Percentiles rank a stretch among this genome's conserved stretches.
Conservation (phyloP, 2,329 filamentous ascomycete genomes). For the Xylariaceae sp. region DNA sequence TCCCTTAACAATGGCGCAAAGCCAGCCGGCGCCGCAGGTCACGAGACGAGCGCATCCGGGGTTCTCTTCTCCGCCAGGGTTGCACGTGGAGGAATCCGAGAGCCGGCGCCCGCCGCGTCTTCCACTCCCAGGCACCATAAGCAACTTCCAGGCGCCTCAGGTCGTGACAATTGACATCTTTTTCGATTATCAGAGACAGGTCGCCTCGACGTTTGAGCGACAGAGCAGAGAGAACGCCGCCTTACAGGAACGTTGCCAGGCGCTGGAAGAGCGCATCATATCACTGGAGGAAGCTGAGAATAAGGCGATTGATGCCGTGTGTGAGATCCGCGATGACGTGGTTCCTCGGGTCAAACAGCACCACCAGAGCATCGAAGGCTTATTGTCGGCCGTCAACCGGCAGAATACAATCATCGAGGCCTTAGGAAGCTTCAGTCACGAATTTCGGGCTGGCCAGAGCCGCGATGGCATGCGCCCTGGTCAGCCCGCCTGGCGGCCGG, state of each 20-base stretch:
- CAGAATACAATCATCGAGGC: conserved; percentile 12
- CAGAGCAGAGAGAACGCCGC: conserved; percentile 9
- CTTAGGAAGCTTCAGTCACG: conserved; percentile 10
- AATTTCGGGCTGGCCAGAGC: conserved; percentile 14
- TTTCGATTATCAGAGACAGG: conserved; percentile 15
- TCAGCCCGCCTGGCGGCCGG: conserved; percentile 15
- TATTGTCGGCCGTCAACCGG: conserved; percentile 7
- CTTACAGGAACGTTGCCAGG: conserved; percentile 12
- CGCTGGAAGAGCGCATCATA: conserved; percentile 13
- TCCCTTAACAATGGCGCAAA: conserved; percentile 15
- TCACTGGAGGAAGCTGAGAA: conserved; percentile 18
- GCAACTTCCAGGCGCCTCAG: conserved; percentile 16
- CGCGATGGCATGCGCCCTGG: conserved; percentile 11
- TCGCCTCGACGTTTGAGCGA: conserved; percentile 10
- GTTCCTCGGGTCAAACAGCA: conserved; percentile 13
- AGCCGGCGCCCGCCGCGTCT: conserved; percentile 14
- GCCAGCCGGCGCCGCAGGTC: conserved; percentile 14
- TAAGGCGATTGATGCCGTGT: conserved; percentile 18
- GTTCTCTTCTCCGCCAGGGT: conserved; percentile 15
- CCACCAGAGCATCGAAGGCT: conserved; percentile 7
- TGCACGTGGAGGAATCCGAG: conserved; percentile 15
- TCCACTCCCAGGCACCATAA: conserved; percentile 9
- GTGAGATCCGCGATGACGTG: conserved; percentile 15
- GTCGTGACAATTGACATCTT: conserved; percentile 20
- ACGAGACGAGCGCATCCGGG: conserved; percentile 15